Percentiles rank a stretch among this genome's conserved stretches.
These are phyloP conservation scores for Angomonas ambiguus DNA, from an alignment of 208 protist species.

Conservation along the genomic window DNA sequence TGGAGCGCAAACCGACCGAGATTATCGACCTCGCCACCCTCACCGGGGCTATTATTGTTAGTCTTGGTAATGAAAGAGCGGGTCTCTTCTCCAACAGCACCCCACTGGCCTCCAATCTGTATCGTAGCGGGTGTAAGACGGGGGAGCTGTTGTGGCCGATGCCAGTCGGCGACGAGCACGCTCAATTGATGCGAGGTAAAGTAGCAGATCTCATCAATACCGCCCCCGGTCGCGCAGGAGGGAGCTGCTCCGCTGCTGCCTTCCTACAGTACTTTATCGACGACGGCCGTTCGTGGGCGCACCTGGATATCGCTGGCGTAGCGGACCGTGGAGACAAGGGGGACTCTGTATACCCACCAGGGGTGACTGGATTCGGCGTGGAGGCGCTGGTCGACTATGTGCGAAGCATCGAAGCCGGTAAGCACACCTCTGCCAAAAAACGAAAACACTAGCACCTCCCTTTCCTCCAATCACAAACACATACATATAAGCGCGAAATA, in stretches of 20 bases:
- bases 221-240: slow-evolving; percentile 36
- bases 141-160: slow-evolving; percentile 86
- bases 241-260: slow-evolving; percentile 80
- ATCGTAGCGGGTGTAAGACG: slow-evolving; percentile 37
- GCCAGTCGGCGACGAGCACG: slow-evolving; percentile 81
- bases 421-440: slow-evolving; percentile 1
- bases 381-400: slow-evolving; percentile 79
- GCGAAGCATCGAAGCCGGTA: slow-evolving; percentile 9
- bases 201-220: slow-evolving; percentile 69
- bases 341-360: slow-evolving; percentile 59
- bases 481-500: not conserved
- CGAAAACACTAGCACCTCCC: not conserved
- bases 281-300: slow-evolving; percentile 44
- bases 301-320: slow-evolving; percentile 82
- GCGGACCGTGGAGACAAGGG: slow-evolving; percentile 58
- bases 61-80: slow-evolving; percentile 70
- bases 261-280: slow-evolving; percentile 81
- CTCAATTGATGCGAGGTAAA: slow-evolving; percentile 57
- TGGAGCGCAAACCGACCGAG: slow-evolving; percentile 48
- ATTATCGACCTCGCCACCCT: slow-evolving; percentile 91
- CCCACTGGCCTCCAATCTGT: slow-evolving; percentile 37
- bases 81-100: slow-evolving; percentile 61
- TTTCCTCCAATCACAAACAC: not conserved
- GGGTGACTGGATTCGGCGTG: slow-evolving; percentile 78
- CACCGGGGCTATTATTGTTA: slow-evolving; percentile 81